Evolutionary conservation across 2,329 filamentous ascomycete genomes (phyloP).

Genomic region (Clarireedia paspali): DNA sequence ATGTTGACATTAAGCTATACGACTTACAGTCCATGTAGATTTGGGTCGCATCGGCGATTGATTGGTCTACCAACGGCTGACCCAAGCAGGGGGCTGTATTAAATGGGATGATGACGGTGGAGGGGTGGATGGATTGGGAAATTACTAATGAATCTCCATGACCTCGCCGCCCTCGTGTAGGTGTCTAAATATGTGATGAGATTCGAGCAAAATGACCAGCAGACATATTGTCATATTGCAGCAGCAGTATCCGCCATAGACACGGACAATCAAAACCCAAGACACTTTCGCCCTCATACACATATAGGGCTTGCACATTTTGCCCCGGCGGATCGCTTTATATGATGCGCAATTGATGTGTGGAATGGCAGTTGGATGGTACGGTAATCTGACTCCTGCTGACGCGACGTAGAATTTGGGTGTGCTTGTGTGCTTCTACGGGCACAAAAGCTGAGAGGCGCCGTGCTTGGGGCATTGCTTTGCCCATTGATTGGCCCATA

Average conservation of each 20-base stretch:
- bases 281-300: too few relatives aligned
- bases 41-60: not conserved
- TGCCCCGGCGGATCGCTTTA: not conserved
- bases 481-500: not conserved
- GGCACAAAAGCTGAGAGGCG: not conserved
- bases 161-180: not conserved
- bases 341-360: not conserved
- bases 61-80: slow-evolving; percentile 2
- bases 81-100: slow-evolving; percentile 7
- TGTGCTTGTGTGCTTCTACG: not conserved
- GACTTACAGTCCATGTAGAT: not conserved
- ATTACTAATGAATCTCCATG: not conserved
- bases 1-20: slow-evolving; percentile 4
- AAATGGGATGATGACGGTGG: slow-evolving; percentile 1
- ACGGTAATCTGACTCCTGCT: not conserved
- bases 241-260: too few relatives aligned
- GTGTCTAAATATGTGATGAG: too few relatives aligned
- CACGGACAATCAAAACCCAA: too few relatives aligned
- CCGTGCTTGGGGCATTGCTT: not conserved
- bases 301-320: too few relatives aligned
- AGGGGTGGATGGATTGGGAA: not conserved
- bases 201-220: too few relatives aligned
- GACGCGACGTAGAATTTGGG: not conserved
- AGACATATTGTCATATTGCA: too few relatives aligned
- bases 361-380: not conserved